Evolutionary conservation across 2,329 filamentous ascomycete species (phyloP), one percentile per base, ranked within the genome.

Genomic region (Ceratocystis eucalypticola): DNA sequence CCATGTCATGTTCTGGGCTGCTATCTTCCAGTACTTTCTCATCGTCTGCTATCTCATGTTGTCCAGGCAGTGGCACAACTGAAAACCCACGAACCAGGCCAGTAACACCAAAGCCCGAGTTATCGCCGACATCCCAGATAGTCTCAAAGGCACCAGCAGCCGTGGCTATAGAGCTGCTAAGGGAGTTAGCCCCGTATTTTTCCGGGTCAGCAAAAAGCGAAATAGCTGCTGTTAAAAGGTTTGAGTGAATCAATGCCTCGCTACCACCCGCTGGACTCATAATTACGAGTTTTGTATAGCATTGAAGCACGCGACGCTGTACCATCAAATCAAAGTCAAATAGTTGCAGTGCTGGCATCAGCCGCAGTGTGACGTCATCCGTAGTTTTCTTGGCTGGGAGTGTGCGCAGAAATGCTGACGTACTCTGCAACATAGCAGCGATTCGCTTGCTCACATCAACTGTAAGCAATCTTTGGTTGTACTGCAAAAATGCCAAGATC

Each of bases 91-190:
- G 82, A 1, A 96, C 86, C 25, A 97, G 78, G 1, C 92, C 90
- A 8, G 90, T 96, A 17, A 99, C 87, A 2, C 95, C 94, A 74
- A 96, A 97, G 0, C 92, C 93, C 71, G 87, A 92, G 72, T 97
- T 97, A 74, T 99, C 94, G 7, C 87, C 88, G 5, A 96, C 84
- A 69, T 97, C 93, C 94, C 94, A 99, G 48, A 99, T 84, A 0
- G 86, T 92, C 71, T 99, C 94, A 72, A 97, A 96, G 2, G 86
- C 88, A 5, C 89, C 91, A 0, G 91, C 89, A 17, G 92, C 89
- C 70, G 88, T 94, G 20, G 93, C 93, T 72, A 99, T 96, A 0
- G 92, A 91, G 15, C 90, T 88, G 72, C 93, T 96, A 61, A 97
- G 75, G 1, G 91, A 93, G 71, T 85, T 93, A 17, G 89, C 87